Evolutionary conservation across 1,284 basidiomycete genomes (phyloP).

Genomic region (Ustilago hordei): DNA sequence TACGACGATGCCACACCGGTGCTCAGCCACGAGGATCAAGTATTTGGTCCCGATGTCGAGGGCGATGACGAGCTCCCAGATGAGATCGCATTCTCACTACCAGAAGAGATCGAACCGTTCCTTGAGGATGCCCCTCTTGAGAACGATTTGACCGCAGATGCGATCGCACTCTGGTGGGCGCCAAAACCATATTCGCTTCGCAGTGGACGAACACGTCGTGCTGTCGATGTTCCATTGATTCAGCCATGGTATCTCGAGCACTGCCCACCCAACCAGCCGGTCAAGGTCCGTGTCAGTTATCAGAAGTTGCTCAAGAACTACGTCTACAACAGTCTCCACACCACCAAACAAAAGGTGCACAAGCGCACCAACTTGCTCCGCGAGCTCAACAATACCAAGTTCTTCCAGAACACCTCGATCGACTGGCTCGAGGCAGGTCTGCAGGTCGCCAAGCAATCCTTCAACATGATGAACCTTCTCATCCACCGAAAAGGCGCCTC

Average conservation of each 20-base stretch:
- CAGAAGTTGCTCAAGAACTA: conserved; percentile 98
- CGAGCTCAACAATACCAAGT: conserved; percentile 96
- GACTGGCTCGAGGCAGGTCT: conserved; percentile 99
- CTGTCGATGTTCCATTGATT: conserved; percentile 93
- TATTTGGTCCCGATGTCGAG: conserved; percentile 86
- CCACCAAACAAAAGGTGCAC: conserved; percentile 91
- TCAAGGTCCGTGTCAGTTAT: conserved; percentile 98
- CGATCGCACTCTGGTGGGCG: conserved; percentile 98
- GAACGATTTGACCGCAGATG: conserved; percentile 93
- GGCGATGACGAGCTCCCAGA: conserved; percentile 71
- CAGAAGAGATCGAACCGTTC: conserved; percentile 85
- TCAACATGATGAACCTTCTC: conserved; percentile 98
- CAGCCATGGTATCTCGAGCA: conserved; percentile 97
- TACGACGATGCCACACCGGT: conserved; percentile 64
- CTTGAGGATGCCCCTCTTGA: conserved; percentile 83
- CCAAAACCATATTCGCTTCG: conserved; percentile 94
- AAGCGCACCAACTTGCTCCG: conserved; percentile 97
- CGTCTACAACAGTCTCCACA: conserved; percentile 93
- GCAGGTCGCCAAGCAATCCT: conserved; percentile 97
- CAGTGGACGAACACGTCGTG: conserved; percentile 90
- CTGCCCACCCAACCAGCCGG: conserved; percentile 93
- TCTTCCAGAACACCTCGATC: conserved; percentile 96
- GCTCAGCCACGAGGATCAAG: conserved; percentile 87
- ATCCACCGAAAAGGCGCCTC: conserved; percentile 99
- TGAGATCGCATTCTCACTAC: conserved; percentile 88